Evolutionary conservation across 1,139 yeast species (phyloP).

Genomic region (Kodamaea alishanica): DNA sequence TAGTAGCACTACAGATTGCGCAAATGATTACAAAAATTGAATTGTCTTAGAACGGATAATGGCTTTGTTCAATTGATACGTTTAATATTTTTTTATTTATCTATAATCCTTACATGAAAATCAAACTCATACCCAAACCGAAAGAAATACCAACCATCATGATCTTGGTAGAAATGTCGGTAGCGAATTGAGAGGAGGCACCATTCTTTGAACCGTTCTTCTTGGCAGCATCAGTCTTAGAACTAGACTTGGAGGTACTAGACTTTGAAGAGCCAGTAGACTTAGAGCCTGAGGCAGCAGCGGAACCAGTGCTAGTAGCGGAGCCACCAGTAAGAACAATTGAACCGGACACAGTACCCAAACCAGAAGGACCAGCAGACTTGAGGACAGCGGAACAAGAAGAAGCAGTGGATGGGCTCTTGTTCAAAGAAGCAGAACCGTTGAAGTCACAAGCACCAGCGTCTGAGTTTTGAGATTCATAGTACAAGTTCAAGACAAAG

Average conservation of each 20-base stretch:
- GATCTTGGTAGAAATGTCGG: constrained; percentile 17
- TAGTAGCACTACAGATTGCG: neutral
- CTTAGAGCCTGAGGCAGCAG: constrained; percentile 8
- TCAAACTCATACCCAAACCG: constrained; percentile 16
- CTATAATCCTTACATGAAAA: constrained; percentile 6
- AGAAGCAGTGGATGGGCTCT: constrained; percentile 18
- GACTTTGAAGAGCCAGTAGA: constrained; percentile 12
- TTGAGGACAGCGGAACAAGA: constrained; percentile 20
- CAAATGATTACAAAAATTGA: neutral
- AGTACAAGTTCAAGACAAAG: constrained; percentile 59
- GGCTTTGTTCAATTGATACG: neutral
- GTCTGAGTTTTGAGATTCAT: constrained; percentile 40
- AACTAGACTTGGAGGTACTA: constrained; percentile 5
- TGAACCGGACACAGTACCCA: constrained; percentile 18
- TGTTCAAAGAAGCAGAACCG: constrained; percentile 36
- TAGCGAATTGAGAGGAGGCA: constrained; percentile 17
- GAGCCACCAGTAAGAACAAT: constrained; percentile 10
- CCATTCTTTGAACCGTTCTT: constrained; percentile 7
- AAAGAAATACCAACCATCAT: constrained; percentile 21
- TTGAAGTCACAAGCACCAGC: constrained; percentile 60
- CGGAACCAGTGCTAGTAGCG: constrained; percentile 5
- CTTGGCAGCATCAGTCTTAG: neutral
- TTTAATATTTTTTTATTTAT: too few species aligned
- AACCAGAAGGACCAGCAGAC: constrained; percentile 23
- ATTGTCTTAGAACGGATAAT: neutral